Evolutionary conservation across 2,329 filamentous ascomycete species (phyloP), one percentile per base, ranked within the genome.

Genomic region (Colletotrichum liriopes): DNA sequence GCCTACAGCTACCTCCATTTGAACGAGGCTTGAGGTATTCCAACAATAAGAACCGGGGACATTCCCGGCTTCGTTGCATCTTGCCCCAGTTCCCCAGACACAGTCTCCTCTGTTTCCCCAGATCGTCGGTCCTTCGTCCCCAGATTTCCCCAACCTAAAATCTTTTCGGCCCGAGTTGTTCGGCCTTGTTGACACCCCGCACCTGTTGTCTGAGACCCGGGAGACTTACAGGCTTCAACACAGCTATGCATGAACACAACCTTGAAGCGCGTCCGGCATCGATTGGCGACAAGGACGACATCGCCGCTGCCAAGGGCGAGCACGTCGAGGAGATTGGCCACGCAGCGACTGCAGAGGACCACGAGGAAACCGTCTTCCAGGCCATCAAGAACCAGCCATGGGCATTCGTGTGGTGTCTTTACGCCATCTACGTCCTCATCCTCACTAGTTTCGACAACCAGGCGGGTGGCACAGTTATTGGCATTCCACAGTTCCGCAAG

Each of bases 401-500:
- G 29, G 78, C 77, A 4, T 78, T 73, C n/a, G 55, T 65, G n/a
- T 85, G 83, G 83, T 81, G 77, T 47, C 47, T 83, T 37, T 85
- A 80, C 70, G 82, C 81, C 62, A 79, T 82, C 23, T 85, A 82
- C 80, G 76, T 78, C 20, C 77, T 83, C 5, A 67, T 85, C 14
- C 79, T 85, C 18, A 81, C 82, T 52, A 79, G 77, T 47, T 85
- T 85, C 64, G 83, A 85, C 73, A 84, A 82, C 67, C 82, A 84
- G 69, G 83, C 83, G 35, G 76, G 80, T 4, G 82, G 83, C 7
- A 82, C 77, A 60, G 80, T 84, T 26, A 79, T 85, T 56, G 80
- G 82, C 26, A 83, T 86, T 16, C 84, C 83, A 2, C 68, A 82
- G 67, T 86, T 86, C 73, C 79, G 84, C 60, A 79, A 86, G 68